phyloP scores from a whole-genome alignment of 2,329 filamentous ascomycete species.

The Gaeumannomyces tritici region DNA sequence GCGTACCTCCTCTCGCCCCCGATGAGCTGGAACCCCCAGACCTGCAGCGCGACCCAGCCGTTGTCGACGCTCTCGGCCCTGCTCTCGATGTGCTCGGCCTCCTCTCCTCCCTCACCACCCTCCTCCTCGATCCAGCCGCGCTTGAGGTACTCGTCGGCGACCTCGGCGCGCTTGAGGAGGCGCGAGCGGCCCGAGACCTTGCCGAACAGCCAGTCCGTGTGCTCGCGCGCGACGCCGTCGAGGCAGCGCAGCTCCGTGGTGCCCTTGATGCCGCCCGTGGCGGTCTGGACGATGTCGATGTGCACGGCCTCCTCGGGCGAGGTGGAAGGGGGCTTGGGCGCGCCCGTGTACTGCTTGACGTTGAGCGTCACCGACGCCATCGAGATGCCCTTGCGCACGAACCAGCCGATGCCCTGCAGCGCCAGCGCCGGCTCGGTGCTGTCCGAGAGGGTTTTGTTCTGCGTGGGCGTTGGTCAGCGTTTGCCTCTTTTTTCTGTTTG shows the following conservation, averaged over 20 bases:
- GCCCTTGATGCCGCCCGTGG: constrained; percentile 61
- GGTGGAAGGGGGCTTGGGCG: constrained; percentile 29
- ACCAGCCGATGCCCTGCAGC: constrained; percentile 63
- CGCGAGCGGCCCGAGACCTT: constrained; percentile 50
- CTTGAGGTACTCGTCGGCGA: constrained; percentile 46
- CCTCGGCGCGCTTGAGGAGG: constrained; percentile 35
- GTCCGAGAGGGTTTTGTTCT: constrained; percentile 72
- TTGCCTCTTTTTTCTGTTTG: background rate
- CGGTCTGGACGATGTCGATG: constrained; percentile 63
- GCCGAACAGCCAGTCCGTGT: constrained; percentile 75
- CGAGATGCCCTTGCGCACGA: constrained; percentile 62
- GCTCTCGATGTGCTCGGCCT: constrained; percentile 52
- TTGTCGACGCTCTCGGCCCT: constrained; percentile 42
- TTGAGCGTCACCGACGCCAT: constrained; percentile 60
- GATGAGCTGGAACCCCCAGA: constrained; percentile 51
- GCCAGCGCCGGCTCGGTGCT: constrained; percentile 57
- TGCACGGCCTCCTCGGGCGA: constrained; percentile 32
- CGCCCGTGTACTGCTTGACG: constrained; percentile 43
- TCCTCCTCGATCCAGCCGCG: constrained; percentile 51
- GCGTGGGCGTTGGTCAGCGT: background rate
- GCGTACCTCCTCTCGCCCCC: constrained; percentile 42
- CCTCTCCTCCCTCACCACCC: constrained; percentile 25
- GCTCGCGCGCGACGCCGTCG: constrained; percentile 46
- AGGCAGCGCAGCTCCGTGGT: constrained; percentile 46
- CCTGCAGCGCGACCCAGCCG: constrained; percentile 47